Base-by-base conservation (phyloP, 495 filamentous ascomycete species). In the Hypoxylon rickii region DNA sequence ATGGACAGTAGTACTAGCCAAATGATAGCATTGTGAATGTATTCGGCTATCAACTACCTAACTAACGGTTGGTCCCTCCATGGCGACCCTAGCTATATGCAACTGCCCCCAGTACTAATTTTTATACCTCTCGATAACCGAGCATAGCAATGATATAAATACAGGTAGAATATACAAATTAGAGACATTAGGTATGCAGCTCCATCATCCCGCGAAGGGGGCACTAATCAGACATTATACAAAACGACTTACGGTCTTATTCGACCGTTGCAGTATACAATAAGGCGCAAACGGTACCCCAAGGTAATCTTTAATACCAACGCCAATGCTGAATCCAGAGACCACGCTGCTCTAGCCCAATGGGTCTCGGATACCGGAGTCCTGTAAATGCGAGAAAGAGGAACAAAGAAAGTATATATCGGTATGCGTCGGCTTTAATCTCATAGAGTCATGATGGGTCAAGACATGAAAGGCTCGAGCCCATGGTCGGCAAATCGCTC, bases 351-450 rank as follows among this genome's bases (percentile, higher is more conserved):
- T 51, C 37, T 44, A 53, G 20, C 52, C 55, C 38, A 51, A 46
- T 44, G 52, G 42, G 24, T 40, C 33, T 33, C n/a, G 40, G 47
- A 56, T 56, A 40, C 44, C 40, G 32, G 21, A 40, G 44, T 51
- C 55, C 49, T 51, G 66, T 64, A 69, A 66, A 69, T 69, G 66
- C 66, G 22, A 55, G 38, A 51, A 49, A 20, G 44, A 11, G 33
- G 31, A 37, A 31, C 29, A 54, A 44, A 41, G 20, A 44, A 51
- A 44, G 26, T 43, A 63, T 52, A 46, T 24, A 31, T 48, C 17
- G 24, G 54, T 36, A 31, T 55, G 34, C 31, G 52, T 52, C 47
- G 37, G 21, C 41, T 24, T 22, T 47, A 43, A 16, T 47, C 29
- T 61, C 51, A 31, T 56, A 29, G 51, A 46, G 51, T 61, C 58